Evolutionary conservation across 2,329 filamentous ascomycete genomes (phyloP), one percentile per base, ranked within the genome.

Genomic region (Berkeleyomyces basicola): DNA sequence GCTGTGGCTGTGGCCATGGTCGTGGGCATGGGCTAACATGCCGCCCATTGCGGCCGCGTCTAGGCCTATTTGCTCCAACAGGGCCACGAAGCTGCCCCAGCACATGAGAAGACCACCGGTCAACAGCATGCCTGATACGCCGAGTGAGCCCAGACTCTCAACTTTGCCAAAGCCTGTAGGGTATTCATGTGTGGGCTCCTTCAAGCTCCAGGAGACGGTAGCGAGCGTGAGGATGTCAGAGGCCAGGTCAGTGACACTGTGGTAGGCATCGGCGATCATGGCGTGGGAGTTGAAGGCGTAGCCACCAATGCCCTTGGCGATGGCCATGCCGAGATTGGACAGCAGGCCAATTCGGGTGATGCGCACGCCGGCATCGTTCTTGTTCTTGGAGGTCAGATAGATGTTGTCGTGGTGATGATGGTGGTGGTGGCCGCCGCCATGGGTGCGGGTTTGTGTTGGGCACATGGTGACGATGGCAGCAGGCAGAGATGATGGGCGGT

Each of bases 141-240:
- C 93, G 64, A 99, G 76, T 31, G 90, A 93, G 23, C 93, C 93
- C 70, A 99, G 76, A 69, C 90, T 96, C 77, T 99, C 93, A n/a
- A 99, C 82, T 77, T 99, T 99, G 71, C 93, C 93, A 71, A 95
- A 99, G 1, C 93, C 93, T 69, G 85, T 83, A 1, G 93, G 93
- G 71, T 96, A 99, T 47, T 82, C 82, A 62, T 87, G 81, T 9
- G 88, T 89, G 0, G 93, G 90, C 4, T 89, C 86, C 69, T 87
- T 90, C 65, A 97, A 76, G 65, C 91, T 95, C 84, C 88, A 96
- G 23, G 91, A 92, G 57, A 99, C 91, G 7, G 93, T 99, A 14
- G 89, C 88, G 23, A 99, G 81, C 0, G 93, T 99, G 72, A 96
- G 84, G 68, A 99, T 81, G 73, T 99, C 93, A 61, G 91, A 96